Evolutionary conservation across 768 basidiomycete species (phyloP).

Genomic region (Infundibulicybe gibba): DNA sequence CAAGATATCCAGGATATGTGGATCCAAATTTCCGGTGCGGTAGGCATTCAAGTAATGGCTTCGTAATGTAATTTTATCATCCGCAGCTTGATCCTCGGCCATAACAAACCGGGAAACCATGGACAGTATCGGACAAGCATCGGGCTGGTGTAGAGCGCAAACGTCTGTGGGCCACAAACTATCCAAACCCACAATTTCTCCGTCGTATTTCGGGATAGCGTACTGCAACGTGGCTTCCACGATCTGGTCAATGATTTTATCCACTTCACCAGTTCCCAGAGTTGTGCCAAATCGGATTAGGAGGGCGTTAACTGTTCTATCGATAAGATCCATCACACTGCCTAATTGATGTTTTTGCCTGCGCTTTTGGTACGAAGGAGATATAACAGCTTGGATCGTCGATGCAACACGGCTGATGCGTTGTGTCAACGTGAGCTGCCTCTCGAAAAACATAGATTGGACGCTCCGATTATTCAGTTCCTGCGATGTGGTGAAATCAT

Average conservation of each 20-base stretch:
- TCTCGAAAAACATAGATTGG: constrained; percentile 68
- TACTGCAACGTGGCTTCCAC: constrained; percentile 77
- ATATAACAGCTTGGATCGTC: constrained; percentile 52
- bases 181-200: constrained; percentile 28
- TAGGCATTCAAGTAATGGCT: constrained; percentile 60
- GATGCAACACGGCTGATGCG: constrained; percentile 65
- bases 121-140: constrained; percentile 51
- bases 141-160: constrained; percentile 60
- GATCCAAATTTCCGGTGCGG: constrained; percentile 51
- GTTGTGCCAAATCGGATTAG: constrained; percentile 43
- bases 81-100: constrained; percentile 20
- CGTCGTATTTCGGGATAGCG: constrained; percentile 60
- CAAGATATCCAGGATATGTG: constrained; percentile 56
- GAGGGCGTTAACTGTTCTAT: constrained; percentile 58
- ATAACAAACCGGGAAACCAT: constrained; percentile 46
- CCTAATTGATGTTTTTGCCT: constrained; percentile 54
- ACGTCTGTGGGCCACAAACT: constrained; percentile 52
- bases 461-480: constrained; percentile 45
- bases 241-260: constrained; percentile 60
- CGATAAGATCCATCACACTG: constrained; percentile 77
- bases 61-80: constrained; percentile 34
- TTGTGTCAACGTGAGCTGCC: constrained; percentile 49
- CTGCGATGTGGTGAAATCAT: constrained; percentile 64
- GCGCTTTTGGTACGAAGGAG: constrained; percentile 42
- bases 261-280: constrained; percentile 61